Evolutionary conservation across 805 yeast genomes (phyloP).

Genomic region (Candida michaelii): DNA sequence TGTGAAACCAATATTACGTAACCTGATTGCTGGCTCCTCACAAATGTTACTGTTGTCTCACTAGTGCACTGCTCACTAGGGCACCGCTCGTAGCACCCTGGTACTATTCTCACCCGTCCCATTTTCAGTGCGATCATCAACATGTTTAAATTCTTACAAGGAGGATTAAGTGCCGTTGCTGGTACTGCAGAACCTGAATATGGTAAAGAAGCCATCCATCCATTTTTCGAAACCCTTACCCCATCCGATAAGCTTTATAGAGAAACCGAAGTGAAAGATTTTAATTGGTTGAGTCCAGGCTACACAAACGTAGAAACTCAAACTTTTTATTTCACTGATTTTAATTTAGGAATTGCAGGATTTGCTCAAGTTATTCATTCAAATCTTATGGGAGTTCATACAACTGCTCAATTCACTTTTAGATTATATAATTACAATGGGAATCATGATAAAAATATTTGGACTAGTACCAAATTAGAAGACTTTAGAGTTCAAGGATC

Average conservation of each 20-base stretch:
- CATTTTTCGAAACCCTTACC: constrained; percentile 63
- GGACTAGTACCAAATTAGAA: constrained; percentile 92
- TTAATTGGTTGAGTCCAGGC: constrained; percentile 70
- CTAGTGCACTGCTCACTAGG: too few species aligned
- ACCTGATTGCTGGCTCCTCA: too few species aligned
- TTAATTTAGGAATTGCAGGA: constrained; percentile 65
- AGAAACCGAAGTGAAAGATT: constrained; percentile 63
- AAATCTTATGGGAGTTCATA: constrained; percentile 81
- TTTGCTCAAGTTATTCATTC: constrained; percentile 96
- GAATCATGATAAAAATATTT: constrained; percentile 52
- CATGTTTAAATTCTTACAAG: constrained; percentile 83
- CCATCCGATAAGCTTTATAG: constrained; percentile 48
- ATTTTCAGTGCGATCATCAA: background rate
- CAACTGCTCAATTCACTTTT: constrained; percentile 93
- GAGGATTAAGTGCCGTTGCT: constrained; percentile 88
- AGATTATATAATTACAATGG: constrained; percentile 59
- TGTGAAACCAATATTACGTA: too few species aligned
- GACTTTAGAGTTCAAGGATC: constrained; percentile 72
- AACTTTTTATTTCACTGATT: constrained; percentile 78
- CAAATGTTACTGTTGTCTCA: too few species aligned
- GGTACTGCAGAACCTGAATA: constrained; percentile 98
- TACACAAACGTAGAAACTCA: constrained; percentile 94
- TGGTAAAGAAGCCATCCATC: constrained; percentile 87
- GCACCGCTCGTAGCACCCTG: too few species aligned
- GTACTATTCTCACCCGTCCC: too few species aligned